Conservation (phyloP, 2,329 filamentous ascomycete genomes). For the Madurella mycetomatis region DNA sequence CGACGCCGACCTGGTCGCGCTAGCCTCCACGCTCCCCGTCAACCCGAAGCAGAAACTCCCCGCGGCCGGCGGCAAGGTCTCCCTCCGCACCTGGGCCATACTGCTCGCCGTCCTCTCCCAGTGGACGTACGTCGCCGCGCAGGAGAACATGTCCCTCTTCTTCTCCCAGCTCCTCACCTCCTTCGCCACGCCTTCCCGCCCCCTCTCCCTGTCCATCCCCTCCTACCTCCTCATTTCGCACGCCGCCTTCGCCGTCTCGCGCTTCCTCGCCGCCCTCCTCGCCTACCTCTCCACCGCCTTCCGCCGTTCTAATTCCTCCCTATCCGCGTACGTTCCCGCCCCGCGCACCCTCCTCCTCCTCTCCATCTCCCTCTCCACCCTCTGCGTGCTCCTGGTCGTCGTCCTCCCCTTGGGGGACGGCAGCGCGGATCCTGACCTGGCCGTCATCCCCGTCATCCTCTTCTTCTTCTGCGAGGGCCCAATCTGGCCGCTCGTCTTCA, state of each 20-base stretch:
- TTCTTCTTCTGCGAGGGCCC: slow-evolving; percentile 80
- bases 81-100: slow-evolving; percentile 54
- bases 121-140: slow-evolving; percentile 73
- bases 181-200: slow-evolving; percentile 33
- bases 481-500: slow-evolving; percentile 77
- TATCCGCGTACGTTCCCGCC: slow-evolving; percentile 49
- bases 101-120: slow-evolving; percentile 70
- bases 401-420: slow-evolving; percentile 34
- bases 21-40: slow-evolving; percentile 45
- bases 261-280: slow-evolving; percentile 62
- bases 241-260: slow-evolving; percentile 66
- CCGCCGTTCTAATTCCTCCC: slow-evolving; percentile 28
- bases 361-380: slow-evolving; percentile 56
- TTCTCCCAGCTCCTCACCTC: slow-evolving; percentile 50
- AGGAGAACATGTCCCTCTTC: slow-evolving; percentile 61
- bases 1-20: slow-evolving; percentile 50
- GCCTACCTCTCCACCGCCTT: slow-evolving; percentile 52
- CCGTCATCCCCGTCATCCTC: slow-evolving; percentile 59
- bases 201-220: slow-evolving; percentile 47
- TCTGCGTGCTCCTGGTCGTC: slow-evolving; percentile 49
- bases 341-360: slow-evolving; percentile 67
- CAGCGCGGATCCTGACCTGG: slow-evolving; percentile 40
- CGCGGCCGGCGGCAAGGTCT: slow-evolving; percentile 41
- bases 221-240: slow-evolving; percentile 68
- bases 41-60: slow-evolving; percentile 43